phyloP scores from a whole-genome alignment of 2,329 filamentous ascomycete species.

The Lasiodiplodia sp. region DNA sequence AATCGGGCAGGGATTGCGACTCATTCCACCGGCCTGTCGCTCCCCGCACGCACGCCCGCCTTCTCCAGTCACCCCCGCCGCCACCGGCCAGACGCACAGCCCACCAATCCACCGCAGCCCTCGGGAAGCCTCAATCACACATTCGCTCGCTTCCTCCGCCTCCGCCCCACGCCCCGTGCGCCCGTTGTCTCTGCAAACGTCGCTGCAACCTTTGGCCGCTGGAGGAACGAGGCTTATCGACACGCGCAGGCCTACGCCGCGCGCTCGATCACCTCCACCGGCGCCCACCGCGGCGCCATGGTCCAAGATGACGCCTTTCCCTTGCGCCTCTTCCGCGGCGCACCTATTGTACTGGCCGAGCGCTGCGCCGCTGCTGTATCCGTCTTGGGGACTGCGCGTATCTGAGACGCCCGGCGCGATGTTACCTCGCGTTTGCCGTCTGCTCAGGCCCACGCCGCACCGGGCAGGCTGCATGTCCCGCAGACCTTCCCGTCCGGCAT shows the following conservation, averaged over 20 bases:
- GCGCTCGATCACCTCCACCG: not conserved
- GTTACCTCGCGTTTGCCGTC: constrained; percentile 9
- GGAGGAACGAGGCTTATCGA: constrained; percentile 1
- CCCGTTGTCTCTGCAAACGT: not conserved
- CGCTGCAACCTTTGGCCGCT: not conserved
- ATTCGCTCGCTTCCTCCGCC: not conserved
- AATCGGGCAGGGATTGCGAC: not conserved
- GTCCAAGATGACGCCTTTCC: not conserved
- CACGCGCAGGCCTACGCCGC: not conserved
- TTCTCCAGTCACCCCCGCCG: constrained; percentile 9
- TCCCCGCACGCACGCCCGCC: constrained; percentile 14
- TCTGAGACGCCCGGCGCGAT: not conserved
- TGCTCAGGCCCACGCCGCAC: not conserved
- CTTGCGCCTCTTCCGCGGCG: not conserved
- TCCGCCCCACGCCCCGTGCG: not conserved
- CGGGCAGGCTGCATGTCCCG: not conserved
- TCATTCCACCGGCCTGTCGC: not conserved
- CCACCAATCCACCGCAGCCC: constrained; percentile 25
- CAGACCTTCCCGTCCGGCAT: not conserved
- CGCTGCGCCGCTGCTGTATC: not conserved
- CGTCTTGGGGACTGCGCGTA: not conserved
- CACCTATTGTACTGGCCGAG: not conserved
- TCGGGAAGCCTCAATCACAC: constrained; percentile 9
- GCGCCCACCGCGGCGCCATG: constrained; percentile 14
- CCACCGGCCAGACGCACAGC: constrained; percentile 3